Conservation (phyloP, 495 filamentous ascomycete genomes). For the Lineolata rhizophorae region DNA sequence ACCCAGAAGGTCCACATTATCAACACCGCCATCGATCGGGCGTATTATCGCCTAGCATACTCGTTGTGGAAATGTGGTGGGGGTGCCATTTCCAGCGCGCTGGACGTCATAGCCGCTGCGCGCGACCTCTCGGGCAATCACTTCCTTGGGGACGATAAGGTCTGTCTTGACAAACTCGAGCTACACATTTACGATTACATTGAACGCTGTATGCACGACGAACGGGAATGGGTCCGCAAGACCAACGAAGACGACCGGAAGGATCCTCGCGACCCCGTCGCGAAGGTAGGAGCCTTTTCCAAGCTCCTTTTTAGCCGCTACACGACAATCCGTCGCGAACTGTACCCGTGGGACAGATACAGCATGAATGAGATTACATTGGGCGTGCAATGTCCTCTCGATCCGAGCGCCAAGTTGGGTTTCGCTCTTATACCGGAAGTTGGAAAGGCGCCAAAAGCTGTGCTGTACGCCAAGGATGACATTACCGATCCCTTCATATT, state of each 20-base stretch:
- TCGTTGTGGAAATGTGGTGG: conserved; percentile 14
- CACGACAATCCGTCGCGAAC: conserved; percentile 7
- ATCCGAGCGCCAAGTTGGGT: background rate
- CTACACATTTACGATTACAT: conserved; percentile 5
- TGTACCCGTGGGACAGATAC: conserved; percentile 9
- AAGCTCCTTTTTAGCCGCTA: conserved; percentile 4
- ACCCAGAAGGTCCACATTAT: background rate
- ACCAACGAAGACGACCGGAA: too few species aligned
- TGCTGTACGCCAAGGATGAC: background rate
- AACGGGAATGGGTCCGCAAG: conserved; percentile 1
- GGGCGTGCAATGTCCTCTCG: too few species aligned
- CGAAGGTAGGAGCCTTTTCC: too few species aligned
- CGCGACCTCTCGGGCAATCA: background rate
- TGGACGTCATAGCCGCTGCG: conserved; percentile 6
- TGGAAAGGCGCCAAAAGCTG: background rate
- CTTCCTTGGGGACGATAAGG: conserved; percentile 1
- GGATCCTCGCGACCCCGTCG: too few species aligned
- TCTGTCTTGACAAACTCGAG: conserved; percentile 3
- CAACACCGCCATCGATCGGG: conserved; percentile 5
- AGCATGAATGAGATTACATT: too few species aligned
- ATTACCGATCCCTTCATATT: background rate
- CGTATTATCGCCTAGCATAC: conserved; percentile 10
- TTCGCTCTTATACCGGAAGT: background rate
- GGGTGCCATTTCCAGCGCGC: conserved; percentile 11
- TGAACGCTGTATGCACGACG: background rate